A percentile compares a stretch with the other conserved stretches of the same genome.
Conservation (phyloP, 805 yeast genomes). For the Pichia nanzhaoensis region DNA sequence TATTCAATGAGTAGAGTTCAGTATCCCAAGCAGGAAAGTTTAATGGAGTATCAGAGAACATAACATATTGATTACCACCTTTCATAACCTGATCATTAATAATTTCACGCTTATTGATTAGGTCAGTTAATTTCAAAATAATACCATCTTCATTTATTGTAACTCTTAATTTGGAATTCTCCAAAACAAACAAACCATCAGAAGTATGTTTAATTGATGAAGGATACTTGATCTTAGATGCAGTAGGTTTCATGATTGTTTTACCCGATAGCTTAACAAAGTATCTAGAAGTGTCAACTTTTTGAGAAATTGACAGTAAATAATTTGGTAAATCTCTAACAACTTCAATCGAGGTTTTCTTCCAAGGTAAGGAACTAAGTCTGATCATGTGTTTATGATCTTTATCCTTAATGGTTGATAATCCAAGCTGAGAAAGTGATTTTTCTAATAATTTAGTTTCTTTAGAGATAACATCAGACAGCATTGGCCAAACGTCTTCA, state of each 20-base stretch:
- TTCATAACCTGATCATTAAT: conserved; percentile 46
- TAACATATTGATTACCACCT: conserved; percentile 75
- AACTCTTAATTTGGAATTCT: conserved; percentile 58
- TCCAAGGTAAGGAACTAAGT: conserved; percentile 64
- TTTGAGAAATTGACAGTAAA: conserved; percentile 11
- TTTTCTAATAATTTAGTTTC: conserved; percentile 47
- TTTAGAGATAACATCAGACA: conserved; percentile 46
- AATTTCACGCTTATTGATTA: conserved; percentile 53
- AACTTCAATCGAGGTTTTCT: conserved; percentile 40
- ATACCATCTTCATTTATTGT: conserved; percentile 46
- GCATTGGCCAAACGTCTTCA: conserved; percentile 79
- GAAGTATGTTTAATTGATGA: conserved; percentile 38
- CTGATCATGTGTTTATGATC: conserved; percentile 21
- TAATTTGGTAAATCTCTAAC: conserved; percentile 12
- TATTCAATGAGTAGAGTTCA: conserved; percentile 78
- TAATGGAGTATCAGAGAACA: conserved; percentile 87
- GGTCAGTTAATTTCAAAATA: conserved; percentile 58
- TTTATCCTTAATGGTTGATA: conserved; percentile 8
- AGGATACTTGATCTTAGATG: conserved; percentile 34
- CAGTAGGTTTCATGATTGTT: conserved; percentile 21
- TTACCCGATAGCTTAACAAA: conserved; percentile 18
- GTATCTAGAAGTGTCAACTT: conserved; percentile 7
- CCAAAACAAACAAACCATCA: conserved; percentile 40
- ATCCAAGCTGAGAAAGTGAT: conserved; percentile 28
- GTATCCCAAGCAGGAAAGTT: conserved; percentile 98